These are phyloP conservation scores for Botrytis galanthina DNA, from an alignment of 2,329 filamentous ascomycete species.

Conservation along the genomic window DNA sequence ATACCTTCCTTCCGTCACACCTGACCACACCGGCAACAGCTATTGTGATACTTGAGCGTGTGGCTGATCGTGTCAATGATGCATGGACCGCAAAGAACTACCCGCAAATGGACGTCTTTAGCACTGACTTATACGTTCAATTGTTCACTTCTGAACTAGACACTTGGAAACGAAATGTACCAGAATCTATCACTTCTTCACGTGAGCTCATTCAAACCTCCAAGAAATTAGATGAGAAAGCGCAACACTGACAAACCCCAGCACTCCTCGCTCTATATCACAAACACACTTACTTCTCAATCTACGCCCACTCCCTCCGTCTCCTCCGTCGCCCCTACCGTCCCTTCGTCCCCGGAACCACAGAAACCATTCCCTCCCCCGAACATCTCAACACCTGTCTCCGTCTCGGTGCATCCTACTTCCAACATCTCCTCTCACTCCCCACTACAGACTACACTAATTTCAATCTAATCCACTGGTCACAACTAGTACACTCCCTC, in stretches of 20 bases:
- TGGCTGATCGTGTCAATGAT: constrained; percentile 27
- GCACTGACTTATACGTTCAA: constrained; percentile 32
- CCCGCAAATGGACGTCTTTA: constrained; percentile 25
- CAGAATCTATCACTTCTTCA: constrained; percentile 23
- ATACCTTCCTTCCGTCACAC: constrained; percentile 21
- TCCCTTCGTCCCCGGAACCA: constrained; percentile 18
- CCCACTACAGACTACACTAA: constrained; percentile 25
- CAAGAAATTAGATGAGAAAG: no score
- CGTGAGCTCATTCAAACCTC: constrained; percentile 22
- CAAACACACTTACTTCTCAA: constrained; percentile 24
- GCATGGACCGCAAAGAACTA: constrained; percentile 13
- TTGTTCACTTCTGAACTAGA: constrained; percentile 32
- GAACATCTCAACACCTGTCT: constrained; percentile 12
- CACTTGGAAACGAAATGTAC: constrained; percentile 27
- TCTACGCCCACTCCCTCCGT: constrained; percentile 33
- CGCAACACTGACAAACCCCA: constrained; percentile 16
- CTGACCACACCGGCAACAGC: neutral
- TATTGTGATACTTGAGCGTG: constrained; percentile 28
- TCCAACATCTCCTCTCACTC: constrained; percentile 34
- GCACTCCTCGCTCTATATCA: constrained; percentile 27
- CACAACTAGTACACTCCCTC: constrained; percentile 26
- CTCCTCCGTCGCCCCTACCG: constrained; percentile 31
- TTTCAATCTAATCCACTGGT: constrained; percentile 32
- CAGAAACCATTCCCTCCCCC: neutral
- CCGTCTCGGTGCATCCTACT: constrained; percentile 26